phyloP scores from a whole-genome alignment of 1,139 yeast species.

The Saccharomyces hybrid region DNA sequence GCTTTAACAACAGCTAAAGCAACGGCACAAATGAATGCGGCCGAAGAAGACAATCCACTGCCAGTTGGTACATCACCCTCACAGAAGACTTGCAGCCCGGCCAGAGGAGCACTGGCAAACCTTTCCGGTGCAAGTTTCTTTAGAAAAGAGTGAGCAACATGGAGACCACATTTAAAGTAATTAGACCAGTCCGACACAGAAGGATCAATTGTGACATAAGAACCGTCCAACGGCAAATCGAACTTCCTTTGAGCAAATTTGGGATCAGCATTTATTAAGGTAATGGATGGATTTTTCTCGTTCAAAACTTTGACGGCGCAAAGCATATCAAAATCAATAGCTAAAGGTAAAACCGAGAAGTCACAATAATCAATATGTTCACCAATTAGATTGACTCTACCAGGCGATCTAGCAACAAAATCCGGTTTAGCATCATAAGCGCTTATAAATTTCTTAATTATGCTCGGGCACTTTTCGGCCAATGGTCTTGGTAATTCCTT shows the following conservation, averaged over 20 bases:
- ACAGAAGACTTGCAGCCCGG: constrained; percentile 48
- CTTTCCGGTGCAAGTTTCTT: constrained; percentile 32
- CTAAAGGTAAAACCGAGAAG: constrained; percentile 71
- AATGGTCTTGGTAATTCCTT: not conserved
- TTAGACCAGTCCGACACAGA: constrained; percentile 53
- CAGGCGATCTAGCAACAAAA: constrained; percentile 59
- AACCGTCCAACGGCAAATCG: constrained; percentile 39
- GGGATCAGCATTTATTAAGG: constrained; percentile 40
- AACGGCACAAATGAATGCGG: constrained; percentile 65
- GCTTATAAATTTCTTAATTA: not conserved
- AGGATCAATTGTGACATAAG: constrained; percentile 42
- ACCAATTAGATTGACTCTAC: constrained; percentile 68
- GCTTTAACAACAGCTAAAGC: constrained; percentile 53
- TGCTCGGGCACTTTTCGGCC: not conserved
- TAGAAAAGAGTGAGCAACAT: constrained; percentile 52
- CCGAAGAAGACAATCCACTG: constrained; percentile 65
- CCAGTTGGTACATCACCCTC: constrained; percentile 70
- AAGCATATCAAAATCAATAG: constrained; percentile 58
- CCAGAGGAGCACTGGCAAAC: constrained; percentile 18
- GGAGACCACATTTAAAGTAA: constrained; percentile 60
- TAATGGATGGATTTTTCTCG: constrained; percentile 31
- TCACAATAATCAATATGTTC: constrained; percentile 68
- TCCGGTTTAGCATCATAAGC: constrained; percentile 17
- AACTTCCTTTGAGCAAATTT: constrained; percentile 38
- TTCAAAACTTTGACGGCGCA: constrained; percentile 42